Conservation (phyloP, 257 asterid genomes). For the Nicotiana undulata region DNA sequence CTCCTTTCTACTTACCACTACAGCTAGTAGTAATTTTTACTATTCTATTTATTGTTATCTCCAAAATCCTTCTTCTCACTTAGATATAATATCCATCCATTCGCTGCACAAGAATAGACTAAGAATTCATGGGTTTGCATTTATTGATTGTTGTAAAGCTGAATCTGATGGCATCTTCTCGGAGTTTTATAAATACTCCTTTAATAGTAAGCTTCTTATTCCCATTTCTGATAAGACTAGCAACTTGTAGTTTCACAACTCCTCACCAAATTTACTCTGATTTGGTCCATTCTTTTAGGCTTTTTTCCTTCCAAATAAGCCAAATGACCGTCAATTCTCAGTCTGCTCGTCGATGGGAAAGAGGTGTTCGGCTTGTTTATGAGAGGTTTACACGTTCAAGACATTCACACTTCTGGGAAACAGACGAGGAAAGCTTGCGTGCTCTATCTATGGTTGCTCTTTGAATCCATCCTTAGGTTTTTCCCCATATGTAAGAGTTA, state of each 20-base stretch:
- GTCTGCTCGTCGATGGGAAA: conserved; percentile 27
- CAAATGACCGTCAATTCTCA: conserved; percentile 27
- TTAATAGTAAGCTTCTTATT: background rate
- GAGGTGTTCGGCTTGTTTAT: conserved; percentile 45
- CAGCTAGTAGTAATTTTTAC: no score
- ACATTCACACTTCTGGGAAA: conserved; percentile 17
- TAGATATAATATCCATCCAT: background rate
- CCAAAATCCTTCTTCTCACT: background rate
- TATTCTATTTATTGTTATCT: no score
- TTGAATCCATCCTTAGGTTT: background rate
- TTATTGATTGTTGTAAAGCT: conserved; percentile 38
- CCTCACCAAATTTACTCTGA: conserved; percentile 26
- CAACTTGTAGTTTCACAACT: conserved; percentile 30
- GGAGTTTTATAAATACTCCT: conserved; percentile 21
- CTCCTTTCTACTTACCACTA: background rate
- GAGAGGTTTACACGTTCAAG: conserved; percentile 34
- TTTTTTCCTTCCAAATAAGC: conserved; percentile 50
- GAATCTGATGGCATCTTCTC: conserved; percentile 14
- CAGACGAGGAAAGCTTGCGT: conserved; percentile 46
- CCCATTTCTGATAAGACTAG: conserved; percentile 11
- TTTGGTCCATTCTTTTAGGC: conserved; percentile 17
- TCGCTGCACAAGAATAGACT: background rate
- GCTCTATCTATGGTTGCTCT: conserved; percentile 47
- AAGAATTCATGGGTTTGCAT: conserved; percentile 29
- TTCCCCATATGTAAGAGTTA: background rate